Evolutionary conservation across 73 alveolate species (phyloP), one percentile per base, ranked within the genome.

Genomic region (Paramecium biaurelia): DNA sequence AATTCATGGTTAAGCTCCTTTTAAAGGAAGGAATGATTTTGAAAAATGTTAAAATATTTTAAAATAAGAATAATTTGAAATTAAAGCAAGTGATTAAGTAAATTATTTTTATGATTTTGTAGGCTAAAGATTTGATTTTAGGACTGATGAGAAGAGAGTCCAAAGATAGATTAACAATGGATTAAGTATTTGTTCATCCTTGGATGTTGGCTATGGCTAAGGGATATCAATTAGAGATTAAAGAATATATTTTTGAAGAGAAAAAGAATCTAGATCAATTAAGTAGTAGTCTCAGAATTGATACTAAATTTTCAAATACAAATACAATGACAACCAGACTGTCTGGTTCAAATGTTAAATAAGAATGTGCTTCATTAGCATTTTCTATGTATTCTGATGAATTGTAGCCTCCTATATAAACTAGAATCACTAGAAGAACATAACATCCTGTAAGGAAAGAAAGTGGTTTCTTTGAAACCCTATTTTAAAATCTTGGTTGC

Each of bases 1-100:
- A 68, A 82, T 95, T 9, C 98, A 97, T 70, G 99, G 99, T 2
- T 43, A 92, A 47, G 98, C 98, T 3, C 99, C 99, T 0, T 97
- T 96, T 85, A 56, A 49, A 56, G 93, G 94, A 1, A 56, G 38
- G 11, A 56, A 43, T 58, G 90, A 85, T 87, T 72, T 85, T 94
- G 96, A 26, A 37, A 93, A 47, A 84, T 72, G 76, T 95, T 94
- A 14, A 15, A 38, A 57, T 97, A 96, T 79, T 93, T 94, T 74
- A 34, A 92, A 32, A 32, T 89, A 35, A 59, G 92, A 87, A 94
- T 95, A 56, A 93, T 93, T 95, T 85, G 92, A 92, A 42, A 95
- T 89, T 76, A 95, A 94, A 38, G 49, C 92, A 32, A 79, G 92
- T 58, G 93, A 53, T 53, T 18, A 53, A 53, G 68, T 53, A 53